Evolutionary conservation across 208 protist species (phyloP).

Genomic region (Trypanosoma vivax): DNA sequence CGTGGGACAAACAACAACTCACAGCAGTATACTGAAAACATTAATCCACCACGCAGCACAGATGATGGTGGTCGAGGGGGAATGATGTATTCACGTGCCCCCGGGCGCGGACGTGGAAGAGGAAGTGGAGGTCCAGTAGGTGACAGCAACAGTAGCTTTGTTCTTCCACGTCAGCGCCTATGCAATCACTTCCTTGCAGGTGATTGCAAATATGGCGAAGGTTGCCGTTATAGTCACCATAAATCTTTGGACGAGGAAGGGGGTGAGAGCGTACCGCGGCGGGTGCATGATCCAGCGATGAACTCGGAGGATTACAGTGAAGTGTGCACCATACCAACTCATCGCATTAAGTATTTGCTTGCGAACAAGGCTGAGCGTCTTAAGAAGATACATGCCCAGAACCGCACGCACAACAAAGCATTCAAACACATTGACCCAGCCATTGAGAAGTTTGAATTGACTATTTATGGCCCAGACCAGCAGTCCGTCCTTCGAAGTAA

Average conservation of each 20-base stretch:
- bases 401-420: conserved; percentile 64
- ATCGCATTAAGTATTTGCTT: conserved; percentile 73
- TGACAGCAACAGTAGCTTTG: conserved; percentile 8
- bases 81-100: conserved; percentile 20
- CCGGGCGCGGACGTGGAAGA: conserved; percentile 26
- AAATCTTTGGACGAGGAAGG: conserved; percentile 25
- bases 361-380: conserved; percentile 52
- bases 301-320: conserved; percentile 33
- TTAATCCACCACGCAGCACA: conserved; percentile 30
- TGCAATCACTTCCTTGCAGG: conserved; percentile 69
- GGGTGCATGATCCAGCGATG: background rate
- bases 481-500: conserved; percentile 58
- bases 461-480: conserved; percentile 48
- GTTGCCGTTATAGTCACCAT: conserved; percentile 77
- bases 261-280: conserved; percentile 16
- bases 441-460: conserved; percentile 54
- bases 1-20: conserved; percentile 49
- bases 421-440: conserved; percentile 51
- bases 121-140: conserved; percentile 30
- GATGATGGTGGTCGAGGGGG: conserved; percentile 25
- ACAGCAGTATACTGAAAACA: conserved; percentile 15
- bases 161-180: conserved; percentile 22
- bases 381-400: conserved; percentile 56
- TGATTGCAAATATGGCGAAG: conserved; percentile 78
- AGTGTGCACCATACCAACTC: conserved; percentile 59